Base-by-base conservation (phyloP, 2,329 filamentous ascomycete species). In the Rhynchosporium graminicola region DNA sequence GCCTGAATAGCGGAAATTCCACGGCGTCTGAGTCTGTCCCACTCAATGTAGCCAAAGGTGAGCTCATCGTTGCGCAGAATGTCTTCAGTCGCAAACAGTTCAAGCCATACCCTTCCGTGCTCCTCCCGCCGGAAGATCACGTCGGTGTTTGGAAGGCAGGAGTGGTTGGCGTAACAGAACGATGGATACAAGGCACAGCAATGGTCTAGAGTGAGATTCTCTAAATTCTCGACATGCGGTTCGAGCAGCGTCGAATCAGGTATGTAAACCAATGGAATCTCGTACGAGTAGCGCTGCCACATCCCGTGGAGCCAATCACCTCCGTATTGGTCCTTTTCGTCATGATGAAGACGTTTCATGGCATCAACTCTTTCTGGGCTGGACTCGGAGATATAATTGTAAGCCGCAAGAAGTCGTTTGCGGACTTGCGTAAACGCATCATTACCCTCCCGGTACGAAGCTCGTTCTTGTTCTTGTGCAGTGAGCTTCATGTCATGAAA, bases 31-130 rank as follows among this genome's bases (percentile, higher is more conserved):
- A 28, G 12, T 38, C 51, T 54, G n/a, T 46, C 54, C 7, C 10
- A 28, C 33, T 31, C 40, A 4, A 33, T 15, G 40, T 45, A 57
- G 20, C n/a, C 33, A 3, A 57, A 13, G 7, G 40, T 46, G 5
- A 57, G 43, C 15, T 57, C 54, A 40, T 57, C 54, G 40, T 57
- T 45, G 5, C 54, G 54, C 7, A 45, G 26, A 26, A 57, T 57
- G 15, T 57, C 54, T 1, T 13, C 29, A 31, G 28, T 10, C 9
- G 54, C 42, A n/a, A 15, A 45, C 1, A 57, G 6, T 26, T 43
- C 40, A 38, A 26, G 28, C 31, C 43, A 29, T 7, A 26, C n/a
- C 10, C 8, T 9, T 3, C 54, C 54, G 15, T 26, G 7, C 3
- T 26, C 7, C 9, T 57, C 54, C 8, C 45, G 33, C 10, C 40